phyloP scores from a whole-genome alignment of 768 basidiomycete genomes.

The Mrakia blollopis region DNA sequence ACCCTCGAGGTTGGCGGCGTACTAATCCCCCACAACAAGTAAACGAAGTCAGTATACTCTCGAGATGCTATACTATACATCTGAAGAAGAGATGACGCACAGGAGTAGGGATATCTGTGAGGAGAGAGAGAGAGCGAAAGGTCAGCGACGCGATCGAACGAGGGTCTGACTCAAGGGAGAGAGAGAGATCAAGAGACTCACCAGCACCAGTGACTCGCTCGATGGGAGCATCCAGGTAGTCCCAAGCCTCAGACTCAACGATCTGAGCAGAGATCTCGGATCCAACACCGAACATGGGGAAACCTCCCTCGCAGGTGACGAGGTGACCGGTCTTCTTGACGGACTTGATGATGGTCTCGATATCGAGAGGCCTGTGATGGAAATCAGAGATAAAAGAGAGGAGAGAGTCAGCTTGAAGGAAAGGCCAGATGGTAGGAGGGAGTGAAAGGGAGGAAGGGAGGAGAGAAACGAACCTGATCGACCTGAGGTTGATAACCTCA shows the following conservation, averaged over 20 bases:
- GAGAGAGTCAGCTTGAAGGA: not conserved
- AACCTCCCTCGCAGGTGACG: slow-evolving; percentile 93
- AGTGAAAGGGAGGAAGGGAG: not conserved
- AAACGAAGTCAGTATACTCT: not conserved
- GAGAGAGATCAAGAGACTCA: not conserved
- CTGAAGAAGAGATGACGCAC: slow-evolving; percentile 49
- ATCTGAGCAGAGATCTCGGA: slow-evolving; percentile 98
- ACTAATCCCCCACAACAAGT: not conserved
- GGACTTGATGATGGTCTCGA: slow-evolving; percentile 91
- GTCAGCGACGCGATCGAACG: slow-evolving; percentile 1
- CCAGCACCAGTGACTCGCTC: slow-evolving; percentile 94
- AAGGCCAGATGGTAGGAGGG: not conserved
- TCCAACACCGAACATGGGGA: slow-evolving; percentile 97
- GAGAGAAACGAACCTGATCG: slow-evolving; percentile 17
- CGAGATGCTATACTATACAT: not conserved
- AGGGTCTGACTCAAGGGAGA: too few relatives aligned
- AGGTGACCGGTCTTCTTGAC: slow-evolving; percentile 99
- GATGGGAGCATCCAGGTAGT: slow-evolving; percentile 96
- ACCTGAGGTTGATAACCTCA: slow-evolving; percentile 92
- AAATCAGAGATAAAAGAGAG: not conserved
- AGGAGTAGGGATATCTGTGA: slow-evolving; percentile 79
- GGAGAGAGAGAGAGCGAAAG: slow-evolving; percentile 33
- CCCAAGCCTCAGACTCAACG: slow-evolving; percentile 93
- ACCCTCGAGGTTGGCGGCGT: slow-evolving; percentile 32
- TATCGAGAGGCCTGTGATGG: slow-evolving; percentile 75